Conservation (phyloP, 305 asterid species). For the Fraxinus latifolia region DNA sequence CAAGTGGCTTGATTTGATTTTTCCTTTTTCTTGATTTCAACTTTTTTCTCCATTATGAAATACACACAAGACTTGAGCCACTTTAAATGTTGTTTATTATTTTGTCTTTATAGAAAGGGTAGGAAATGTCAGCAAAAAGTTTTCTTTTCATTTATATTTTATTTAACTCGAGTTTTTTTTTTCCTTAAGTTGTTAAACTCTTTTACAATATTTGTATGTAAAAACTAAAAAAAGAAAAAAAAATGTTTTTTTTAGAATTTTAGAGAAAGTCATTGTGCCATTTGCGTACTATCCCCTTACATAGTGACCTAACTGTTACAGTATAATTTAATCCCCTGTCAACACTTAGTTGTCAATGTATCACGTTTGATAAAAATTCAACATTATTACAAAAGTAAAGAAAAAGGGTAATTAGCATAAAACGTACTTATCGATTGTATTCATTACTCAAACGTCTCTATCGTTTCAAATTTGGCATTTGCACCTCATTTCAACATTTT, state of each 20-base stretch:
- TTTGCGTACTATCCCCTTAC: not conserved
- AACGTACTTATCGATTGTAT: not conserved
- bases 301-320: no score
- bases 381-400: not conserved
- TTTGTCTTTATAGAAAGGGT: not conserved
- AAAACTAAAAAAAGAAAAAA: no score
- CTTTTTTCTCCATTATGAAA: slow-evolving; percentile 8
- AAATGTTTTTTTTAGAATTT: not conserved
- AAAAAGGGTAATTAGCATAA: no score
- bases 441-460: not conserved
- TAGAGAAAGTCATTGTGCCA: not conserved
- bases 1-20: slow-evolving; percentile 13
- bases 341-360: not conserved
- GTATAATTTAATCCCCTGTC: not conserved
- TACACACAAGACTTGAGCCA: slow-evolving; percentile 1
- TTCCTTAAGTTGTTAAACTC: not conserved
- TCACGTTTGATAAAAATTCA: not conserved
- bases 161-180: not conserved
- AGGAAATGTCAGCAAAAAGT: not conserved
- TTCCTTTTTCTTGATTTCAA: not conserved
- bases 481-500: not conserved
- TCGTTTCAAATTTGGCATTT: no score
- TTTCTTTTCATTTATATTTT: not conserved
- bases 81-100: slow-evolving; percentile 1
- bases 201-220: not conserved